Conservation (phyloP, 2,329 filamentous ascomycete species). For the Calonectria pseudoturangicola region DNA sequence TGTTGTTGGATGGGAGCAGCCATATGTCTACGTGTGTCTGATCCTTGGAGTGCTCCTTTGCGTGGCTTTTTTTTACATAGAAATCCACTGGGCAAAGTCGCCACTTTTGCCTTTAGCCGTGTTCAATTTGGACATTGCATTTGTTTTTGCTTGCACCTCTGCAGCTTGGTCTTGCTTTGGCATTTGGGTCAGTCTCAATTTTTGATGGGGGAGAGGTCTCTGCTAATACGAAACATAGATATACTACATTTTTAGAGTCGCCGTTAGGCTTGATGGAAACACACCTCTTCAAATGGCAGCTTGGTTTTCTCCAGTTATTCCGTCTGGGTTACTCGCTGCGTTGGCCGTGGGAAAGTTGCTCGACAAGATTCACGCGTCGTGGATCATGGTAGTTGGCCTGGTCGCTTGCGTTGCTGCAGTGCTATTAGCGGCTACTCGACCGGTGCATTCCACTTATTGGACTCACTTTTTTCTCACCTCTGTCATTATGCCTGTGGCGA, state of each 20-base stretch:
- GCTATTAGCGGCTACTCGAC: constrained; percentile 64
- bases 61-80: constrained; percentile 73
- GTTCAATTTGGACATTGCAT: constrained; percentile 37
- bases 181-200: constrained; percentile 27
- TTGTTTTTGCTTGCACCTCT: constrained; percentile 37
- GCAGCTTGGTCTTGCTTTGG: constrained; percentile 41
- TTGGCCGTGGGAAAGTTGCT: constrained; percentile 62
- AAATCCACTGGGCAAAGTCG: constrained; percentile 58
- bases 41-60: constrained; percentile 75
- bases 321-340: constrained; percentile 64
- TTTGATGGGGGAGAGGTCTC: too few species aligned
- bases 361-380: constrained; percentile 48
- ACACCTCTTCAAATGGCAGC: constrained; percentile 64
- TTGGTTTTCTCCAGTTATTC: constrained; percentile 57
- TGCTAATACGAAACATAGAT: background rate
- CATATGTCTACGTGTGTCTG: constrained; percentile 74
- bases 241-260: constrained; percentile 32
- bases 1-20: constrained; percentile 73
- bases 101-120: constrained; percentile 29
- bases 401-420: constrained; percentile 62
- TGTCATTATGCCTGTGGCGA: constrained; percentile 36
- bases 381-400: constrained; percentile 64
- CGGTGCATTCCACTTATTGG: constrained; percentile 76
- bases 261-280: constrained; percentile 62
- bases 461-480: constrained; percentile 69